A percentile compares a stretch with the other conserved stretches of the same genome.
Conservation (phyloP, 164 flowering plant genomes). For the Vitis labrusca region DNA sequence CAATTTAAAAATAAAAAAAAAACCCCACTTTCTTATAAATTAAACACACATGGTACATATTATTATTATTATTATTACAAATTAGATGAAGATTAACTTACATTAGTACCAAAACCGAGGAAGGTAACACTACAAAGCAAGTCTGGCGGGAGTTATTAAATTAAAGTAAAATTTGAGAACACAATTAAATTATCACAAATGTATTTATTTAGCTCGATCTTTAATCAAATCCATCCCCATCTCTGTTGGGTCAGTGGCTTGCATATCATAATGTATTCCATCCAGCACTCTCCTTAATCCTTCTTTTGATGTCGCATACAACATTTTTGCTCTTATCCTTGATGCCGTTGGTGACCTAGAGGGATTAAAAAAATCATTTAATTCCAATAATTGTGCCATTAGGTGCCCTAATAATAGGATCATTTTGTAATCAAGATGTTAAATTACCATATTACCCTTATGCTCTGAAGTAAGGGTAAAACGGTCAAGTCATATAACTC, state of each 20-base stretch:
- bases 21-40: neutral
- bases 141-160: constrained; percentile 17
- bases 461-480: no score
- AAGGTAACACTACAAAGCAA: constrained; percentile 1
- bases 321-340: constrained; percentile 82
- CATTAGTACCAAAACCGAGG: constrained; percentile 10
- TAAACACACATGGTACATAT: neutral
- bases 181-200: neutral
- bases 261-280: constrained; percentile 84
- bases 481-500: no score
- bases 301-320: constrained; percentile 88
- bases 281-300: constrained; percentile 86
- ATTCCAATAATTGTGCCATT: neutral
- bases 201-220: constrained; percentile 62
- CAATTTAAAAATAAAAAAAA: neutral
- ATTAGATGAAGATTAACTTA: constrained; percentile 17
- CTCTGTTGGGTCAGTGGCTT: constrained; percentile 92
- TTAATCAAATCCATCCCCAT: constrained; percentile 85
- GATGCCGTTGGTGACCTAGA: constrained; percentile 86
- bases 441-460: no score
- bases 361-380: neutral
- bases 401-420: no score
- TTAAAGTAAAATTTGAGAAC: constrained; percentile 7
- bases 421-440: no score
- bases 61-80: constrained; percentile 9